phyloP scores from a whole-genome alignment of 1,284 basidiomycete genomes.

The Cutaneotrichosporon spelunceum region DNA sequence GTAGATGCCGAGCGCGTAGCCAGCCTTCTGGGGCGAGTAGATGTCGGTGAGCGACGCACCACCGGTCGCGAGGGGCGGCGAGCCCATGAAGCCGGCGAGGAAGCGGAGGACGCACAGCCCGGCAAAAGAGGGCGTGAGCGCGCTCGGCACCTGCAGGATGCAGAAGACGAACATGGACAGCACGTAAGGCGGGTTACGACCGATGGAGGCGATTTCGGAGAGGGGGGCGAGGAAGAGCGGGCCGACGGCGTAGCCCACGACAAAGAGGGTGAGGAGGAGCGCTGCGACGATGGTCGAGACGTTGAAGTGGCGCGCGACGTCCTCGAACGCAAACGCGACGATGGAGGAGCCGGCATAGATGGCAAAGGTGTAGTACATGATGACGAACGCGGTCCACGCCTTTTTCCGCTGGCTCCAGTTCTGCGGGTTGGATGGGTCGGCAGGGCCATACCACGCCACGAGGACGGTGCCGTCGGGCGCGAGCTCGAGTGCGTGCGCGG shows the following conservation, averaged over 20 bases:
- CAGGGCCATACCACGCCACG: constrained; percentile 63
- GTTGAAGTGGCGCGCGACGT: constrained; percentile 13
- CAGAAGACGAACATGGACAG: constrained; percentile 44
- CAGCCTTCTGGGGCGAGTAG: constrained; percentile 61
- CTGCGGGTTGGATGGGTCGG: constrained; percentile 64
- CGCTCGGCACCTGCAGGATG: constrained; percentile 44
- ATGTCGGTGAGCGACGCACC: constrained; percentile 69
- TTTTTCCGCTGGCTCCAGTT: constrained; percentile 64
- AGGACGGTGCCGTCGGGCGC: constrained; percentile 14
- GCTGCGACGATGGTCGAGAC: constrained; percentile 17
- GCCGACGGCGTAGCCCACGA: constrained; percentile 64
- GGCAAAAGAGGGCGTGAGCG: constrained; percentile 41
- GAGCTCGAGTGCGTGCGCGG: constrained; percentile 9
- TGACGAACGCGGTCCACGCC: constrained; percentile 65
- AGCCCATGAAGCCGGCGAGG: constrained; percentile 23
- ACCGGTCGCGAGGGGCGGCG: constrained; percentile 34
- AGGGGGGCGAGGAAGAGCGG: constrained; percentile 54
- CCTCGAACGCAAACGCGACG: constrained; percentile 16
- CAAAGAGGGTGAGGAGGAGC: constrained; percentile 18
- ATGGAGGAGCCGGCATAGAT: constrained; percentile 22
- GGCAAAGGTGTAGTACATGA: constrained; percentile 54
- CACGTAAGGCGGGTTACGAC: constrained; percentile 43
- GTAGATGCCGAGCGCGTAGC: constrained; percentile 65
- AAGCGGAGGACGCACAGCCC: constrained; percentile 47
- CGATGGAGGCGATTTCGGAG: constrained; percentile 39